These are phyloP conservation scores for Physcia stellaris DNA, from an alignment of 495 filamentous ascomycete species.

Conservation along the genomic window DNA sequence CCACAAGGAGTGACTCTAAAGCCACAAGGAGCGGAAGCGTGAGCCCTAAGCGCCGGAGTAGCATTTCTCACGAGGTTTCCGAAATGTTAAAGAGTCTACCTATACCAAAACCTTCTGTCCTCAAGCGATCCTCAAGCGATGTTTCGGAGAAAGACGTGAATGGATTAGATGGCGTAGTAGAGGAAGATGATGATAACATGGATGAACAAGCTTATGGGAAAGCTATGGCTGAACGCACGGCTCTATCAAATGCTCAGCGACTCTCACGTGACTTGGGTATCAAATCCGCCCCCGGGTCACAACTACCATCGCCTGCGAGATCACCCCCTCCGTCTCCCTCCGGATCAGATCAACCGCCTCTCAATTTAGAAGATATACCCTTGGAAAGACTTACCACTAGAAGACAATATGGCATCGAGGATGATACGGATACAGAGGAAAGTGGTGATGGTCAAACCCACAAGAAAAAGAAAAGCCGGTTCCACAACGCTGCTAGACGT, in stretches of 20 bases:
- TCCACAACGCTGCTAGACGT: constrained; percentile 4
- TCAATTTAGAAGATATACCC: constrained; percentile 15
- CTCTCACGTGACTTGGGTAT: constrained; percentile 15
- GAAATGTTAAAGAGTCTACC: constrained; percentile 1
- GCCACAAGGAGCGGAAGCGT: neutral
- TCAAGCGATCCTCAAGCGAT: neutral
- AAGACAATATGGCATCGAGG: constrained; percentile 16
- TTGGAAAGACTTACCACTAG: constrained; percentile 11
- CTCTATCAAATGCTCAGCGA: constrained; percentile 14
- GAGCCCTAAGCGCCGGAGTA: too few species aligned
- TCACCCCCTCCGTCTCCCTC: constrained; percentile 13
- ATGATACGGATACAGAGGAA: constrained; percentile 13
- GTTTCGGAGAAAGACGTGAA: constrained; percentile 1
- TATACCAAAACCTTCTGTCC: neutral
- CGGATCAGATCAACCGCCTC: neutral
- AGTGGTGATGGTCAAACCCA: neutral
- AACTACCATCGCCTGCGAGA: constrained; percentile 6
- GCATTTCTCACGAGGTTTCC: neutral
- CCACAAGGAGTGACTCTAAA: neutral
- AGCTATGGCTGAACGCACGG: constrained; percentile 11
- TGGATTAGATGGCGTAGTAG: constrained; percentile 1
- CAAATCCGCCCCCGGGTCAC: constrained; percentile 16
- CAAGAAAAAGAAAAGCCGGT: constrained; percentile 2
- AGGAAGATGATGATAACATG: too few species aligned
- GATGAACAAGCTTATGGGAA: constrained; percentile 4